Conservation (phyloP, 129 eudicot genomes). For the Lonicera japonica region DNA sequence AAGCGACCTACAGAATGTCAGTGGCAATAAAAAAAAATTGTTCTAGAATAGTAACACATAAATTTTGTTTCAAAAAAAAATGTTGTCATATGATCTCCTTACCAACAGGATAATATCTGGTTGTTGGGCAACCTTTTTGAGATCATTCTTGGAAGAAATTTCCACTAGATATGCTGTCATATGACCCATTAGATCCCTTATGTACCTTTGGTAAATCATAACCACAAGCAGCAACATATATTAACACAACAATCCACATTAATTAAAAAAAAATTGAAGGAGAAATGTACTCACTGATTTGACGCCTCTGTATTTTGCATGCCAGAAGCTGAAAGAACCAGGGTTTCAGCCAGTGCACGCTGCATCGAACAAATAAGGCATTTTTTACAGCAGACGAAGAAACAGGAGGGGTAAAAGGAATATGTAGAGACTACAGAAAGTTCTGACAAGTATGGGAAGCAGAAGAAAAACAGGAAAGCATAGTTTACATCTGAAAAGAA, state of each 20-base stretch:
- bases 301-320: constrained; percentile 46
- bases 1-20: constrained; percentile 52
- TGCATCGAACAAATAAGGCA: constrained; percentile 22
- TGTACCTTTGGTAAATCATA: constrained; percentile 42
- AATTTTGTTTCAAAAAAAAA: neutral
- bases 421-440: neutral
- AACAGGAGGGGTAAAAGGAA: neutral
- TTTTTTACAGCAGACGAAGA: neutral
- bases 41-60: neutral
- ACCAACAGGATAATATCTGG: constrained; percentile 81
- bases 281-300: constrained; percentile 52
- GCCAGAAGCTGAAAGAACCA: constrained; percentile 82
- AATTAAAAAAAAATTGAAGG: neutral
- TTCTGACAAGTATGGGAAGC: too few relatives aligned
- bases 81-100: too few relatives aligned
- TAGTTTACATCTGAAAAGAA: too few relatives aligned
- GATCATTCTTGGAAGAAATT: constrained; percentile 63
- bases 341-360: constrained; percentile 93
- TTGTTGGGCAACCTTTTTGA: constrained; percentile 62
- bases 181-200: constrained; percentile 59
- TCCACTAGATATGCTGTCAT: constrained; percentile 68
- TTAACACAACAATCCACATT: neutral
- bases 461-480: too few relatives aligned
- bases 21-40: neutral
- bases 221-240: constrained; percentile 9